Conservation (phyloP, 805 yeast species). For the Komagataella kurtzmanii region DNA sequence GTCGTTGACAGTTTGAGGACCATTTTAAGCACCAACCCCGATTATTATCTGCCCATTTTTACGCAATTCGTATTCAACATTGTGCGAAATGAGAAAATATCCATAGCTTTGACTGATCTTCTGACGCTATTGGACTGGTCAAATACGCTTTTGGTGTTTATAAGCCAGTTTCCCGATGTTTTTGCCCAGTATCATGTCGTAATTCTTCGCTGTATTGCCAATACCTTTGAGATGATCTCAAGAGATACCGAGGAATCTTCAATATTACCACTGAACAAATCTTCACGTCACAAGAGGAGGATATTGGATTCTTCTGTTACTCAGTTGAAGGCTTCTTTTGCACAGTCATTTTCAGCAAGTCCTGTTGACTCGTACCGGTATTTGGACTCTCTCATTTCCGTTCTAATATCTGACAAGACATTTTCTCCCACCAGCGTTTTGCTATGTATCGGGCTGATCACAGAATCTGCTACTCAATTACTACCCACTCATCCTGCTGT, state of each 20-base stretch:
- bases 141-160: slow-evolving; percentile 8
- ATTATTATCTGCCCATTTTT: not conserved
- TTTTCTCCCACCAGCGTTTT: slow-evolving; percentile 20
- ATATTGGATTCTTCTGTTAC: slow-evolving; percentile 20
- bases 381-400: slow-evolving; percentile 5
- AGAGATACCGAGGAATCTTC: slow-evolving; percentile 16
- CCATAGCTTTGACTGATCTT: slow-evolving; percentile 44
- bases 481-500: slow-evolving; percentile 5
- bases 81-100: slow-evolving; percentile 19
- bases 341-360: slow-evolving; percentile 9
- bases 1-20: slow-evolving; percentile 25
- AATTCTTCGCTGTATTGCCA: slow-evolving; percentile 11
- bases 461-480: slow-evolving; percentile 10
- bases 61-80: slow-evolving; percentile 14
- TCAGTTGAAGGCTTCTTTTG: slow-evolving; percentile 12
- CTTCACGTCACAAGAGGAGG: slow-evolving; percentile 25
- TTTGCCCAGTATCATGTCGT: slow-evolving; percentile 13
- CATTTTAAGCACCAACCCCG: slow-evolving; percentile 19
- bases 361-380: slow-evolving; percentile 7
- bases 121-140: slow-evolving; percentile 48
- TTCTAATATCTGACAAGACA: slow-evolving; percentile 8
- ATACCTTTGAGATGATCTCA: slow-evolving; percentile 10
- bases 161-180: not conserved
- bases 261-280: slow-evolving; percentile 23
- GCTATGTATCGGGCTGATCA: slow-evolving; percentile 21